A percentile compares a stretch with the other conserved stretches of the same genome.
Evolutionary conservation across 2,329 filamentous ascomycete species (phyloP).

Genomic region (Cercospora nicotianae): DNA sequence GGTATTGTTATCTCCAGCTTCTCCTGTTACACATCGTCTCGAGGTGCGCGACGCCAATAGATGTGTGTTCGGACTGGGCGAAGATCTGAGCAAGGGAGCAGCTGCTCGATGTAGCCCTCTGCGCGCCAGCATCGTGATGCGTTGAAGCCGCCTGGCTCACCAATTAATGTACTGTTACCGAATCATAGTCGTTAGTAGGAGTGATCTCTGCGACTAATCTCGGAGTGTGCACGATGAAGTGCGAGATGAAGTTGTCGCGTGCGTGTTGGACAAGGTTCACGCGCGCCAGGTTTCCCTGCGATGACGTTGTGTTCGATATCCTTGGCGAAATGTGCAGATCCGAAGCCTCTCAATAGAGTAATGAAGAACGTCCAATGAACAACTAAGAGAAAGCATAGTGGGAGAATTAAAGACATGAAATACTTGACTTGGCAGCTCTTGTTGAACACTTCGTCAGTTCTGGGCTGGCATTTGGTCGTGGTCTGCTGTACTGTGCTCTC

Average conservation of each 20-base stretch:
- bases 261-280: not conserved
- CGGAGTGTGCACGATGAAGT: not conserved
- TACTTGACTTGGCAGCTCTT: not conserved
- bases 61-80: not conserved
- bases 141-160: not conserved
- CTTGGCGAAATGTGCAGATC: constrained; percentile 1
- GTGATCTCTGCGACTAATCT: not conserved
- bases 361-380: too few species aligned
- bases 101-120: constrained; percentile 5
- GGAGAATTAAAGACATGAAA: not conserved
- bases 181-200: not conserved
- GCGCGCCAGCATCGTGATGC: constrained; percentile 5
- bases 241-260: not conserved
- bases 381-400: not conserved
- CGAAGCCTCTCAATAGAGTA: not conserved
- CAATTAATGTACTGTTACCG: not conserved
- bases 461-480: not conserved
- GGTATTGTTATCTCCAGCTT: constrained; percentile 55
- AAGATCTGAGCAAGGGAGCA: constrained; percentile 8
- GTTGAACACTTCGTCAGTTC: not conserved
- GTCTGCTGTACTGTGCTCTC: not conserved
- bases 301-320: constrained; percentile 3
- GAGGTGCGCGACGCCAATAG: constrained; percentile 9
- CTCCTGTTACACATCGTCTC: constrained; percentile 22
- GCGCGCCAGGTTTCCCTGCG: constrained; percentile 3